A percentile compares a stretch with the other conserved stretches of the same genome.
phyloP scores from a whole-genome alignment of 371 early-diverging fungal genomes.

The Nematocida ausubeli region DNA sequence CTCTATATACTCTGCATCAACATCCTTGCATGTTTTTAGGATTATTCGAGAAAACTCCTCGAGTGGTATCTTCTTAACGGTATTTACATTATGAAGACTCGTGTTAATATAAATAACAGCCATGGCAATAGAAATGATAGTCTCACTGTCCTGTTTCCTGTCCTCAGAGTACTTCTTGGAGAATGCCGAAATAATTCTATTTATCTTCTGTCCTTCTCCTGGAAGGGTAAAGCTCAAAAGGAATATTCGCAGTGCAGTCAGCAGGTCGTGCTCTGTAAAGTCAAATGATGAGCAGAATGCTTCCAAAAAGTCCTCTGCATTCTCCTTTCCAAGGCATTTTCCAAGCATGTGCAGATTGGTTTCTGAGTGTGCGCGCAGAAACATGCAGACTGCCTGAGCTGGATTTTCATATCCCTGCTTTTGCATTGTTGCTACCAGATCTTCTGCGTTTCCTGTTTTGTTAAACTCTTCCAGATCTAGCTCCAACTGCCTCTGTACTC shows the following conservation, averaged over 20 bases:
- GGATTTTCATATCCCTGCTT: neutral
- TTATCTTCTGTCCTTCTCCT: constrained; percentile 86
- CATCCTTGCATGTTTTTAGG: constrained; percentile 6
- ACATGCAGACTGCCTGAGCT: neutral
- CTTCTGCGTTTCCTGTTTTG: neutral
- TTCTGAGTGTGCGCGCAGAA: constrained; percentile 16
- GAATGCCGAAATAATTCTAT: constrained; percentile 79
- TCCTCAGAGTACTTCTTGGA: constrained; percentile 73
- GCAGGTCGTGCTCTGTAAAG: constrained; percentile 75
- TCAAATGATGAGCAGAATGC: constrained; percentile 77
- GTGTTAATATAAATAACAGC: constrained; percentile 85
- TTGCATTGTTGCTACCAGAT: neutral
- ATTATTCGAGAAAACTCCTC: constrained; percentile 73
- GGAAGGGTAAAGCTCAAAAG: constrained; percentile 80
- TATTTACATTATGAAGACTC: constrained; percentile 82
- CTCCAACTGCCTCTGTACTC: neutral
- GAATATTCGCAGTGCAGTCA: constrained; percentile 77
- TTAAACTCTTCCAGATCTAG: constrained; percentile 20
- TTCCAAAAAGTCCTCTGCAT: constrained; percentile 73
- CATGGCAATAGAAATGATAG: constrained; percentile 27
- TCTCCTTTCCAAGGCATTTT: constrained; percentile 75
- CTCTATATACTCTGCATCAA: constrained; percentile 50
- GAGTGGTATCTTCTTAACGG: constrained; percentile 78
- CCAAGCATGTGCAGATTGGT: constrained; percentile 70
- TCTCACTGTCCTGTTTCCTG: constrained; percentile 38